Evolutionary conservation across 805 yeast species (phyloP), one percentile per base, ranked within the genome.

Genomic region (Yarrowia divulgata): DNA sequence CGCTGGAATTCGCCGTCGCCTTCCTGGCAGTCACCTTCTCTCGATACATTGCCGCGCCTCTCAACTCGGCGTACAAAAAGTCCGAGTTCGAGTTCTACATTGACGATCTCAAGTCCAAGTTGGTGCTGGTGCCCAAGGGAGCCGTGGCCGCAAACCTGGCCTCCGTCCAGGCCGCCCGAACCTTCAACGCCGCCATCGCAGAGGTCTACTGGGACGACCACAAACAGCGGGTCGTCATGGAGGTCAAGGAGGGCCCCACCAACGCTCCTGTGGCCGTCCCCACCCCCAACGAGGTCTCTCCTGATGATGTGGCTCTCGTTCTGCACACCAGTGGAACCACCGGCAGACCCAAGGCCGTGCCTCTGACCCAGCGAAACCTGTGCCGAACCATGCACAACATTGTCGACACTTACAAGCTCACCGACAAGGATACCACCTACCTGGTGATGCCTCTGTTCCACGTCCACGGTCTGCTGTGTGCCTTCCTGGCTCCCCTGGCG

Each of bases 391-490:
- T 87, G 77, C 71, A 76, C 34, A 89, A 89, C 79, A 87, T 89
- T 71, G 78, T 84, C 3, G 80, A 82, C 69, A 87, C 91, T 3
- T 89, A 89, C 76, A 79, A 81, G 35, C 77, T 89, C 60, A 76
- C 84, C 2, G 69, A 79, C 0, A 70, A 74, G 14, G 93, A 89
- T 74, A 76, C 84, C 39, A 81, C 89, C 2, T 88, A 87, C 74
- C 77, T 89, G 52, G 91, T 89, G 34, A 89, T 89, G 93, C 93
- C 93, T 1, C 77, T 89, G 48, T 89, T 89, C 82, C 93, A 89
- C 74, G 92, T 89, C 43, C 93, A 89, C 75, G 93, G 93, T 0
- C 79, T 89, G 60, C 83, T 88, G 71, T 89, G 90, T 69, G 90
- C 89, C 0, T 78, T 88, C 35, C 73, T 89, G 57, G 85, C 90